A percentile compares a stretch with the other conserved stretches of the same genome.
Evolutionary conservation across 2,329 filamentous ascomycete genomes (phyloP).

Genomic region (Colletotrichum noveboracense): DNA sequence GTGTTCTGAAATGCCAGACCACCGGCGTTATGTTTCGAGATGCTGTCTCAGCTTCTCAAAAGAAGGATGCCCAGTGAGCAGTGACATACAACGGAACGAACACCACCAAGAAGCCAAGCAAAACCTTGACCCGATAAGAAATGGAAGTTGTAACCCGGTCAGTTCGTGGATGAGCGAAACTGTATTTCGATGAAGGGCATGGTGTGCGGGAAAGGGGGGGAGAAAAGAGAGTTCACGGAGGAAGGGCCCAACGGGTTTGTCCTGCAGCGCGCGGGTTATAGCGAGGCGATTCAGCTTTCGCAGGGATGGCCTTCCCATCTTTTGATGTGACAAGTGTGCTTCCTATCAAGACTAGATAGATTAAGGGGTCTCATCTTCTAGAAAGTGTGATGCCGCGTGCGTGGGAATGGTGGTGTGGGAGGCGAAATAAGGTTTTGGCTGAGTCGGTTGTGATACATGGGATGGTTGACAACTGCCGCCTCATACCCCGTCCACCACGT

Average conservation of each 20-base stretch:
- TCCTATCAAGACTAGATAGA: background rate
- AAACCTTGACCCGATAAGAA: background rate
- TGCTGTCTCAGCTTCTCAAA: background rate
- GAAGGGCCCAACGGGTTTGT: background rate
- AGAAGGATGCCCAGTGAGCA: background rate
- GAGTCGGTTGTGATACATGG: background rate
- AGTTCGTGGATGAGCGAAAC: background rate
- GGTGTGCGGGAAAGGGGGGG: background rate
- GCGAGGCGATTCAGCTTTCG: background rate
- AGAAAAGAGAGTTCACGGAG: background rate
- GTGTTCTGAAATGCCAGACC: background rate
- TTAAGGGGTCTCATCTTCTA: background rate
- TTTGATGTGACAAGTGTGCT: background rate
- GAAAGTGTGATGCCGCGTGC: background rate
- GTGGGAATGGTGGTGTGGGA: background rate
- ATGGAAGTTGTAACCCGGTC: background rate
- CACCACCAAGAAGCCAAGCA: background rate
- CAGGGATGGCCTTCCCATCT: background rate
- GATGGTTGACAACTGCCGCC: background rate
- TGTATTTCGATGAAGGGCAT: background rate
- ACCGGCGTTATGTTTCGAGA: background rate
- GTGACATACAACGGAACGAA: background rate
- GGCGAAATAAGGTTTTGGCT: background rate
- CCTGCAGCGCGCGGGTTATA: background rate
- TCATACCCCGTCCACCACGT: background rate